Base-by-base conservation (phyloP, 768 basidiomycete genomes). In the Hericium alpestre region DNA sequence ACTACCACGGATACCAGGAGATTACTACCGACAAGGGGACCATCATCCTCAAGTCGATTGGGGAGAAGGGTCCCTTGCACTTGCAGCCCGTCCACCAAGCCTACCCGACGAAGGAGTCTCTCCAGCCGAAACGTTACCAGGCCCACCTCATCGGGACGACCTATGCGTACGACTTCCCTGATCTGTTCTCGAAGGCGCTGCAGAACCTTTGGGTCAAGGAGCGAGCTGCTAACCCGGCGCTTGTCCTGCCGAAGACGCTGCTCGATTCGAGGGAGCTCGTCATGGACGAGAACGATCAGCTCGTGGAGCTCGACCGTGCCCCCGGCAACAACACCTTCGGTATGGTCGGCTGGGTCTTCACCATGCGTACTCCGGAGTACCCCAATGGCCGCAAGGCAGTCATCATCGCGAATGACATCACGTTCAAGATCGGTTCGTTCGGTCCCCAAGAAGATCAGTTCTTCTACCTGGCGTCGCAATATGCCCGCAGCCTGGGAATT, bases 111-210 rank as follows among this genome's bases (percentile, higher is more conserved):
- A 99, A 96, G 74, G 95, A 97, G 70, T 97, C 93, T 16, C 76
- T 99, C 50, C 96, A 99, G 69, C 96, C 96, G 43, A 94, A 96
- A 71, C 93, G 96, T 61, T 98, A 98, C 75, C 95, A 98, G 69
- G 96, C 96, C 22, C 96, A 99, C 71, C 82, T 97, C 58, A 86
- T 96, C 63, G 96, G 96, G 54, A 99, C 96, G 32, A 99, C 96
- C 53, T 99, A 98, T 69, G 94, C 90, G 37, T 98, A 98, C 72
- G 96, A 98, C 73, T 99, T 98, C 86, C 96, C 96, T 43, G 96
- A 96, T 65, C 83, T 99, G 61, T 99, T 98, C 79, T 87, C 93
- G 40, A 98, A 98, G 74, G 93, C 95, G 7, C 76, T 98, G 58
- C 89, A 93, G 66, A 92, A 93, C 65, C 79, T 93, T 60, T 99